Evolutionary conservation across 1,139 yeast species (phyloP).

Genomic region (Yamadazyma triangularis): DNA sequence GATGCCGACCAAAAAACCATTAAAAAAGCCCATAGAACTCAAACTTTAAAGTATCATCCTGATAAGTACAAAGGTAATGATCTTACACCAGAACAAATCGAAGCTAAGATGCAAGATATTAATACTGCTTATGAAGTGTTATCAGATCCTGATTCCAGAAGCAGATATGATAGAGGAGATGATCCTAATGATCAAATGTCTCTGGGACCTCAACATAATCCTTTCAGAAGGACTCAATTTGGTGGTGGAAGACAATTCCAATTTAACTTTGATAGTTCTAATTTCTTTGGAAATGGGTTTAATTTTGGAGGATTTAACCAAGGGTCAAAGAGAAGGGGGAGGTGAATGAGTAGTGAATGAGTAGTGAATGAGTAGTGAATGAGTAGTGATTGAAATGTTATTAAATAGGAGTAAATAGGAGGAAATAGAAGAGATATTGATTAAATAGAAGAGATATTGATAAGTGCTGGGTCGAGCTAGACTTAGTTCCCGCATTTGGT

Average conservation of each 20-base stretch:
- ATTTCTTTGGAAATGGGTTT: slow-evolving; percentile 13
- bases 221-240: slow-evolving; percentile 5
- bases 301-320: slow-evolving; percentile 15
- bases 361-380: too few species aligned
- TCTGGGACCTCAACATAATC: slow-evolving; percentile 14
- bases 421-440: too few species aligned
- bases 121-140: slow-evolving; percentile 91
- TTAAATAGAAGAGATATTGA: too few species aligned
- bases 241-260: slow-evolving; percentile 8
- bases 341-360: too few species aligned
- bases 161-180: slow-evolving; percentile 64
- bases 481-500: too few species aligned
- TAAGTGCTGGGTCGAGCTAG: too few species aligned
- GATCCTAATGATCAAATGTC: slow-evolving; percentile 50
- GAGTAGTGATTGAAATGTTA: too few species aligned
- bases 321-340: too few species aligned
- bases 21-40: slow-evolving; percentile 74
- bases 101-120: slow-evolving; percentile 83
- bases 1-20: slow-evolving; percentile 72
- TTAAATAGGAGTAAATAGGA: too few species aligned
- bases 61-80: slow-evolving; percentile 77
- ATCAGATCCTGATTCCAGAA: slow-evolving; percentile 59
- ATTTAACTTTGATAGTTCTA: slow-evolving; percentile 10
- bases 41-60: slow-evolving; percentile 83
- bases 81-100: slow-evolving; percentile 65